A percentile compares a stretch with the other conserved stretches of the same genome.
phyloP scores from a whole-genome alignment of 805 yeast species.

The Candida hungchunana region DNA sequence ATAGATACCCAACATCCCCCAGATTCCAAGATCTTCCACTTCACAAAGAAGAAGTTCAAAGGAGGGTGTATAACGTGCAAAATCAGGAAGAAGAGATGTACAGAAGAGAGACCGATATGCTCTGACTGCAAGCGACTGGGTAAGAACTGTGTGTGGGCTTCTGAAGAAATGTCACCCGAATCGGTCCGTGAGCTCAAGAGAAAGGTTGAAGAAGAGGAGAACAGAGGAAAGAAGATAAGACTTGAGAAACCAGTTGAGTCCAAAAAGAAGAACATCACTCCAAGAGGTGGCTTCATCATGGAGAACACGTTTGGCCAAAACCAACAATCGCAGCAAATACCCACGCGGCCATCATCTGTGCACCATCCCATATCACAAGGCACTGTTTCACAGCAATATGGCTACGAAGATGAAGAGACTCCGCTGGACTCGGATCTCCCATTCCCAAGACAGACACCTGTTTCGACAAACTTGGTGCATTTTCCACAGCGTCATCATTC shows the following conservation, averaged over 20 bases:
- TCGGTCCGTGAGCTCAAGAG: conserved; percentile 25
- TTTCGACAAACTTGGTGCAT: conserved; percentile 19
- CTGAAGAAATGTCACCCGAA: conserved; percentile 35
- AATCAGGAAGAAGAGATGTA: conserved; percentile 67
- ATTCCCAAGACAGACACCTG: conserved; percentile 21
- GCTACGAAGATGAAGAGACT: conserved; percentile 10
- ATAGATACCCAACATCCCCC: conserved; percentile 16
- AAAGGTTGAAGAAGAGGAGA: conserved; percentile 25
- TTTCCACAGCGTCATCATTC: conserved; percentile 12
- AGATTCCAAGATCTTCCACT: conserved; percentile 22
- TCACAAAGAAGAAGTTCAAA: conserved; percentile 39
- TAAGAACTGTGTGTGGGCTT: conserved; percentile 68
- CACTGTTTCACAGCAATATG: not conserved
- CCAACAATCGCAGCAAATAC: too few species aligned
- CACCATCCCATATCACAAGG: too few species aligned
- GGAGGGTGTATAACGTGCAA: conserved; percentile 71
- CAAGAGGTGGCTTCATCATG: not conserved
- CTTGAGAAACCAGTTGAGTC: conserved; percentile 4
- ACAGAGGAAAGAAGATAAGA: conserved; percentile 8
- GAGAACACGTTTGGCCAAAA: not conserved
- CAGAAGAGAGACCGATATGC: conserved; percentile 67
- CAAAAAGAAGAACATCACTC: too few species aligned
- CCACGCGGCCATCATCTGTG: too few species aligned
- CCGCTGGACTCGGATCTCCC: conserved; percentile 13
- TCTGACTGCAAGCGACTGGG: conserved; percentile 61